phyloP scores from a whole-genome alignment of 2,329 filamentous ascomycete genomes.

The Epichloe sp. region DNA sequence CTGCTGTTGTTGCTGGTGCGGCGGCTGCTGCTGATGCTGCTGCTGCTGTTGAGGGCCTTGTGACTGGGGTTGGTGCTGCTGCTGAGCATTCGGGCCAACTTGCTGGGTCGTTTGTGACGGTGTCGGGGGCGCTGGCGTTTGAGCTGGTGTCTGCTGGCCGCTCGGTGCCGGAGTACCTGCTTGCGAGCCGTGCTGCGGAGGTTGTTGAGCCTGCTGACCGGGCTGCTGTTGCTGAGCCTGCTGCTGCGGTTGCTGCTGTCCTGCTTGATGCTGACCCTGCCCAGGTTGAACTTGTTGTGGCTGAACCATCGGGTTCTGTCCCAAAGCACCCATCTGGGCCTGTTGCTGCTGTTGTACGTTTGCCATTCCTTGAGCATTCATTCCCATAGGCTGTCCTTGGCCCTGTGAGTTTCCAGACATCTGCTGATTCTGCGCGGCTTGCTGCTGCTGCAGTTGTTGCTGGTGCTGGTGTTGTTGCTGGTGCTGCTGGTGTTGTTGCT shows the following conservation, averaged over 20 bases:
- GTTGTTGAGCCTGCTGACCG: slow-evolving; percentile 32
- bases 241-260: slow-evolving; percentile 30
- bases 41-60: slow-evolving; percentile 1
- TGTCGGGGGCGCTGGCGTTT: slow-evolving; percentile 23
- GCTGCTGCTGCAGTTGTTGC: slow-evolving; percentile 19
- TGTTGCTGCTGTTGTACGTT: slow-evolving; percentile 20
- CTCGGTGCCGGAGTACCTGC: slow-evolving; percentile 6
- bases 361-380: slow-evolving; percentile 34
- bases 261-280: slow-evolving; percentile 15
- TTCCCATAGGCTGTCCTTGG: slow-evolving; percentile 31
- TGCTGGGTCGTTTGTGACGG: slow-evolving; percentile 5
- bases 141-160: slow-evolving; percentile 27
- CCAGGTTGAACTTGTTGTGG: slow-evolving; percentile 14
- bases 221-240: slow-evolving; percentile 30
- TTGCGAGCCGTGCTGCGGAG: slow-evolving; percentile 13
- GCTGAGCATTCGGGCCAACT: slow-evolving; percentile 20
- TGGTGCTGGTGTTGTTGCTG: slow-evolving; percentile 27
- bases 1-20: slow-evolving; percentile 12
- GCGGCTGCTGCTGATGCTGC: slow-evolving; percentile 7
- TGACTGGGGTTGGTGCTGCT: slow-evolving; percentile 14
- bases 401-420: slow-evolving; percentile 25
- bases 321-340: slow-evolving; percentile 7
- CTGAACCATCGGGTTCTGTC: slow-evolving; percentile 9
- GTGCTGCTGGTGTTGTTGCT: slow-evolving; percentile 17
- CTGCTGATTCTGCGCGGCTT: slow-evolving; percentile 23